These are phyloP conservation scores for Venturia aucupariae DNA, from an alignment of 2,329 filamentous ascomycete genomes.

Conservation along the genomic window DNA sequence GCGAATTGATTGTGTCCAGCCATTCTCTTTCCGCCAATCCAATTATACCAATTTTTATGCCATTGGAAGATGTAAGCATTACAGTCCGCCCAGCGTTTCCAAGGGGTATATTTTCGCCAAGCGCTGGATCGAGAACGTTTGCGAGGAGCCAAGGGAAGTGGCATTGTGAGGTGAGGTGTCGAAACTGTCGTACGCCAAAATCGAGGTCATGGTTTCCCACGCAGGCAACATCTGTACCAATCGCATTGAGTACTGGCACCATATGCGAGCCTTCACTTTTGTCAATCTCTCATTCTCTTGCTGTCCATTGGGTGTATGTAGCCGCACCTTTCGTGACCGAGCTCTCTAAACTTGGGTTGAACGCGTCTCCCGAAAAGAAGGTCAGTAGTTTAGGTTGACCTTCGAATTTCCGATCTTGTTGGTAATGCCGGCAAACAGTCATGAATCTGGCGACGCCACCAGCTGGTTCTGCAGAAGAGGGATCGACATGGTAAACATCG, in stretches of 20 bases:
- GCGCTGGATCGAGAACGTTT: constrained; percentile 75
- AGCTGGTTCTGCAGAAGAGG: constrained; percentile 66
- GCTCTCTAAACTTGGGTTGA: constrained; percentile 83
- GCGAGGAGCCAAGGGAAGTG: constrained; percentile 83
- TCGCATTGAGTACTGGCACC: constrained; percentile 72
- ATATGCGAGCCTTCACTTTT: constrained; percentile 58
- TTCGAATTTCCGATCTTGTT: constrained; percentile 48
- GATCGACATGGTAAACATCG: constrained; percentile 85
- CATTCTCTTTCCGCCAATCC: constrained; percentile 82
- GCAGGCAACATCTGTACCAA: constrained; percentile 72
- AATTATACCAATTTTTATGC: constrained; percentile 76
- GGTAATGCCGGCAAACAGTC: constrained; percentile 67
- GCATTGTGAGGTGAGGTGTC: constrained; percentile 62
- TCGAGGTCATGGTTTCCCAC: constrained; percentile 77
- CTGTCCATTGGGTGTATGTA: background rate
- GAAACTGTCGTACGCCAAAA: constrained; percentile 77
- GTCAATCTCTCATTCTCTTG: background rate
- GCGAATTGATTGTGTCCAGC: constrained; percentile 77
- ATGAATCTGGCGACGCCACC: constrained; percentile 78
- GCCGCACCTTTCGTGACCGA: constrained; percentile 71
- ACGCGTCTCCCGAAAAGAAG: constrained; percentile 85
- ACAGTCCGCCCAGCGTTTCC: constrained; percentile 66
- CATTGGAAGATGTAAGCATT: constrained; percentile 72
- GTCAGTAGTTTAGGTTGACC: constrained; percentile 60
- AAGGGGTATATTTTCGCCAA: constrained; percentile 66